Evolutionary conservation across 1,284 basidiomycete genomes (phyloP).

Genomic region (Puccinia novopanici): DNA sequence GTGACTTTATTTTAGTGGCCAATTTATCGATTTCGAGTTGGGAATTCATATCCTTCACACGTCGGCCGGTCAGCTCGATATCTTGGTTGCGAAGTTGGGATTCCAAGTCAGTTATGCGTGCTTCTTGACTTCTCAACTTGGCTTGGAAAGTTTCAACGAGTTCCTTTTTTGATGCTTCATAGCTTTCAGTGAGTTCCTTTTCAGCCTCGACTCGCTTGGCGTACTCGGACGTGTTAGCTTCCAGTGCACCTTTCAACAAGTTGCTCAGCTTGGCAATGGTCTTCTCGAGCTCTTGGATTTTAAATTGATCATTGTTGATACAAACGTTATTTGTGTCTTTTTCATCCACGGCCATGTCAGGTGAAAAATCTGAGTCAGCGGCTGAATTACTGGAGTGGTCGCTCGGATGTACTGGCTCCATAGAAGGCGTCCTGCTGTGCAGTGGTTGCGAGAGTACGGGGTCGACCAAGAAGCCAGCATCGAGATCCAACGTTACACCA

Average conservation of each 20-base stretch:
- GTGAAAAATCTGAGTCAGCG: not conserved
- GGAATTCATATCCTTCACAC: not conserved
- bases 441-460: not conserved
- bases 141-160: not conserved
- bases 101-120: not conserved
- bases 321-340: not conserved
- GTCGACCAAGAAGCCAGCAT: not conserved
- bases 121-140: not conserved
- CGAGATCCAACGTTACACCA: not conserved
- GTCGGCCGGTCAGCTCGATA: slow-evolving; percentile 14
- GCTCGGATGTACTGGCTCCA: not conserved
- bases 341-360: not conserved
- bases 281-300: slow-evolving; percentile 16
- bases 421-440: not conserved
- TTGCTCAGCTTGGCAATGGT: not conserved
- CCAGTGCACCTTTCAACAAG: slow-evolving; percentile 1
- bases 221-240: not conserved
- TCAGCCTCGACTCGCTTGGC: not conserved
- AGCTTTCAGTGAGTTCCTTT: not conserved
- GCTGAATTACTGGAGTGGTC: not conserved
- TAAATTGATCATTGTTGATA: not conserved
- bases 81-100: not conserved
- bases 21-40: not conserved
- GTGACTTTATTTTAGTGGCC: not conserved
- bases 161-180: not conserved